These are phyloP conservation scores for Canavalia gladiata DNA, from an alignment of 306 rosid genomes.

Conservation along the genomic window DNA sequence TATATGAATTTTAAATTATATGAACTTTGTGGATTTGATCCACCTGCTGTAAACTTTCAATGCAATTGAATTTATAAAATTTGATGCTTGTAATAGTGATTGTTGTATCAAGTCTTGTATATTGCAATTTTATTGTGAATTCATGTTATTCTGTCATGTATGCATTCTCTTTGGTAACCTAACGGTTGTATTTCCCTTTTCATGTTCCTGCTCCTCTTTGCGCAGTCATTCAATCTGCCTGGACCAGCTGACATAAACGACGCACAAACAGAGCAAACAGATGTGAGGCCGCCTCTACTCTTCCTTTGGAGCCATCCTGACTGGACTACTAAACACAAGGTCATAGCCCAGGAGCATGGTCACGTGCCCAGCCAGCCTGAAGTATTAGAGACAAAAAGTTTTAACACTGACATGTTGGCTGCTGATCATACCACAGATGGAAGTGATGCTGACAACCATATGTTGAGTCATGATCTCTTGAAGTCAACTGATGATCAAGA, in stretches of 20 bases:
- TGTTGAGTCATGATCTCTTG: slow-evolving; percentile 1
- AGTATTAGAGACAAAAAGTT: slow-evolving; percentile 37
- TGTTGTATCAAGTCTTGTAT: background rate
- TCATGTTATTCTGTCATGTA: background rate
- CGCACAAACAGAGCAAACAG: slow-evolving; percentile 66
- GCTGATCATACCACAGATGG: background rate
- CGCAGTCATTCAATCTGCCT: slow-evolving; percentile 78
- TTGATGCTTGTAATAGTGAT: background rate
- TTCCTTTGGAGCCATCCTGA: slow-evolving; percentile 71
- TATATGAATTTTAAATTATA: background rate
- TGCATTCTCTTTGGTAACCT: slow-evolving; percentile 2
- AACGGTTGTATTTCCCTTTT: background rate
- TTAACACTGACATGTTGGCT: slow-evolving; percentile 10
- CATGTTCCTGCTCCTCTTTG: background rate
- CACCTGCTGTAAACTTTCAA: background rate
- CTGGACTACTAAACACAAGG: slow-evolving; percentile 60
- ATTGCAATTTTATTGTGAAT: slow-evolving; percentile 12
- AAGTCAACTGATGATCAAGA: slow-evolving; percentile 26
- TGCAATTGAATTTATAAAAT: background rate
- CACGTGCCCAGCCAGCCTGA: slow-evolving; percentile 43
- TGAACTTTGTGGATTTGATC: background rate
- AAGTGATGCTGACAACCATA: background rate
- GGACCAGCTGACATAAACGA: slow-evolving; percentile 67
- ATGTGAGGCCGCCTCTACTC: slow-evolving; percentile 58
- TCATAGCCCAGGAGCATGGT: slow-evolving; percentile 57